A percentile compares a stretch with the other conserved stretches of the same genome.
phyloP scores from a whole-genome alignment of 164 flowering plant species.

The Taxillus chinensis region DNA sequence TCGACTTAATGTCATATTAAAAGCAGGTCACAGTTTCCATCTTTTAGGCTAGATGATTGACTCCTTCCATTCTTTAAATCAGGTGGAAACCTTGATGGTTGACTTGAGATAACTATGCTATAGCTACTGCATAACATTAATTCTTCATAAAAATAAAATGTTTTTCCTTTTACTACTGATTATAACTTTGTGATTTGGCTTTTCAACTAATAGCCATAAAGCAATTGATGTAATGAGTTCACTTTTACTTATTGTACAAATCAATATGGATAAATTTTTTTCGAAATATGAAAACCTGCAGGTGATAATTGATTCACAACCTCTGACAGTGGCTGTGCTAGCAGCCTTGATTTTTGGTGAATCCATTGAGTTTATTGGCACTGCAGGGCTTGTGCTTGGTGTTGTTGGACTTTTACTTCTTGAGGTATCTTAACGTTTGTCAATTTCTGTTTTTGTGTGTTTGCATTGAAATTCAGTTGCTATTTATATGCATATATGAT shows the following conservation, averaged over 20 bases:
- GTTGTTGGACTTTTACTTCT: conserved; percentile 85
- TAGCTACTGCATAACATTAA: too few species aligned
- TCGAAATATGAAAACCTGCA: conserved; percentile 17
- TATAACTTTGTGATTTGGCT: too few species aligned
- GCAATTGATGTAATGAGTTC: neutral
- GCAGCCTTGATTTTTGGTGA: conserved; percentile 85
- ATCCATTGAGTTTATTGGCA: conserved; percentile 74
- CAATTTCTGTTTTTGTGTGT: neutral
- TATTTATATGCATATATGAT: too few species aligned
- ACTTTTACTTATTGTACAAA: neutral
- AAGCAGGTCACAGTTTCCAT: too few species aligned
- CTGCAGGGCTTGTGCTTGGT: conserved; percentile 78
- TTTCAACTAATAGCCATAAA: too few species aligned
- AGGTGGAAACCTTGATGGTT: too few species aligned
- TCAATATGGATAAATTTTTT: neutral
- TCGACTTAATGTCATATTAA: too few species aligned
- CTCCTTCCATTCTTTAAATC: too few species aligned
- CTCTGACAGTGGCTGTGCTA: conserved; percentile 85
- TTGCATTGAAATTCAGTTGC: neutral
- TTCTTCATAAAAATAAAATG: too few species aligned
- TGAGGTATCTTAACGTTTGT: conserved; percentile 39
- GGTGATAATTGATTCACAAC: conserved; percentile 98
- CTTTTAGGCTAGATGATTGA: too few species aligned
- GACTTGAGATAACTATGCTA: too few species aligned
- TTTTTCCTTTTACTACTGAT: too few species aligned